These are phyloP conservation scores for Fusarium falciforme DNA, from an alignment of 2,329 filamentous ascomycete species.

Conservation along the genomic window DNA sequence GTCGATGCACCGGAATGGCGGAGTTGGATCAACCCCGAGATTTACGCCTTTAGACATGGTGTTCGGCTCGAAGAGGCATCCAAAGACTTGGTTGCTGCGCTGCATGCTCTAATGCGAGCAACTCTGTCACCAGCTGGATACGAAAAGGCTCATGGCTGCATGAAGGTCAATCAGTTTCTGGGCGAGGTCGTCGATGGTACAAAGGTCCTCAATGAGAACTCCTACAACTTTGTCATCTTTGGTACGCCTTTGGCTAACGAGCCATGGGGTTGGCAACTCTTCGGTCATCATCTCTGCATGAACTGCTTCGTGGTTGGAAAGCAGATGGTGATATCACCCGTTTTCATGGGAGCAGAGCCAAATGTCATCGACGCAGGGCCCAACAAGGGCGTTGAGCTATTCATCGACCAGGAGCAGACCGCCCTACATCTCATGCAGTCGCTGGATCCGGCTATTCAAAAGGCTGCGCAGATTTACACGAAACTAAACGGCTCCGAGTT, in stretches of 20 bases:
- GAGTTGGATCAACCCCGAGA: constrained; percentile 76
- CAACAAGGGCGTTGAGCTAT: constrained; percentile 71
- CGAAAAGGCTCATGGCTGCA: constrained; percentile 72
- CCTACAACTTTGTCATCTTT: constrained; percentile 80
- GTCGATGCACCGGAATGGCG: constrained; percentile 78
- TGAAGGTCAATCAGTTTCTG: constrained; percentile 80
- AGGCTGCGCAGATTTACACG: constrained; percentile 47
- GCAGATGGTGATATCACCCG: constrained; percentile 76
- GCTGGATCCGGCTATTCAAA: not conserved
- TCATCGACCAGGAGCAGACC: constrained; percentile 70
- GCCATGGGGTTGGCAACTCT: constrained; percentile 80
- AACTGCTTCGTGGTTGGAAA: constrained; percentile 72
- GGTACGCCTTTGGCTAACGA: constrained; percentile 65
- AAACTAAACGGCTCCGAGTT: constrained; percentile 72
- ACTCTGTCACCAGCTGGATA: constrained; percentile 77
- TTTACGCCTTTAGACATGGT: constrained; percentile 73
- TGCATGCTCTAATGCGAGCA: constrained; percentile 65
- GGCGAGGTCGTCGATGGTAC: constrained; percentile 72
- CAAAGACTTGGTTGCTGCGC: constrained; percentile 55
- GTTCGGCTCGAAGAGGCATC: constrained; percentile 72
- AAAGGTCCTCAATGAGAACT: constrained; percentile 75
- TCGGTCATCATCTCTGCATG: constrained; percentile 81
- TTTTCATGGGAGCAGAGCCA: constrained; percentile 83
- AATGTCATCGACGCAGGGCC: constrained; percentile 76
- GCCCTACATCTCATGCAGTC: constrained; percentile 77